These are phyloP conservation scores for Thozetella sp. DNA, from an alignment of 495 filamentous ascomycete genomes.

Conservation along the genomic window DNA sequence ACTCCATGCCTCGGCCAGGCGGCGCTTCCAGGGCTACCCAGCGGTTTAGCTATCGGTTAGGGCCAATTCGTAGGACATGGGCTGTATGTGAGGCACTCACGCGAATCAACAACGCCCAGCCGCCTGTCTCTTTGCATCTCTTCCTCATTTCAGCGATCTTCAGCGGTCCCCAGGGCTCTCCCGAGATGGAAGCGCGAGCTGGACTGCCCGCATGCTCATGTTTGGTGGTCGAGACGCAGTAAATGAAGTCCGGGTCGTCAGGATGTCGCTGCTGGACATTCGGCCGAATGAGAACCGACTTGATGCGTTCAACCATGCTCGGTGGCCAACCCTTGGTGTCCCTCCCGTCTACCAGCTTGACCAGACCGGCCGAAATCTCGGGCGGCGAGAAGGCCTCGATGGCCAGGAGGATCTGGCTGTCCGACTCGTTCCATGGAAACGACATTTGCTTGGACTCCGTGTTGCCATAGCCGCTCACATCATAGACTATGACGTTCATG, in stretches of 20 bases:
- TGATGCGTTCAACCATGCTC: background rate
- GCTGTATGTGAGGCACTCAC: too few relatives aligned
- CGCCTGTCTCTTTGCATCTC: background rate
- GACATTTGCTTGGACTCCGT: background rate
- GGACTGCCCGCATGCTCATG: background rate
- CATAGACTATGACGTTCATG: background rate
- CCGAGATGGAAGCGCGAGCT: background rate
- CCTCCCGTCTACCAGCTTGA: background rate
- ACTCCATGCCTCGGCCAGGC: slow-evolving; percentile 1
- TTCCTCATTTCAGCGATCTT: background rate
- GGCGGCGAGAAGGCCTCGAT: background rate
- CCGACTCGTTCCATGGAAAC: background rate
- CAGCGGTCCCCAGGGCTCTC: background rate
- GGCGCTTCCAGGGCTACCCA: slow-evolving; percentile 1
- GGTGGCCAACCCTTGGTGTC: background rate
- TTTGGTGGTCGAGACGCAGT: background rate
- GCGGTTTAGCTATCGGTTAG: too few relatives aligned
- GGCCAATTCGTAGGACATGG: too few relatives aligned
- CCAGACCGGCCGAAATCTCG: background rate
- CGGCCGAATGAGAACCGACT: background rate
- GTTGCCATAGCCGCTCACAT: background rate
- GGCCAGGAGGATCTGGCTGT: background rate
- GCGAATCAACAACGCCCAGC: background rate
- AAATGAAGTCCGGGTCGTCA: background rate
- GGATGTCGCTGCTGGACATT: background rate